Percentiles rank a stretch among this genome's conserved stretches.
Evolutionary conservation across 1,284 basidiomycete genomes (phyloP).

Genomic region (Ganoderma lucidum): DNA sequence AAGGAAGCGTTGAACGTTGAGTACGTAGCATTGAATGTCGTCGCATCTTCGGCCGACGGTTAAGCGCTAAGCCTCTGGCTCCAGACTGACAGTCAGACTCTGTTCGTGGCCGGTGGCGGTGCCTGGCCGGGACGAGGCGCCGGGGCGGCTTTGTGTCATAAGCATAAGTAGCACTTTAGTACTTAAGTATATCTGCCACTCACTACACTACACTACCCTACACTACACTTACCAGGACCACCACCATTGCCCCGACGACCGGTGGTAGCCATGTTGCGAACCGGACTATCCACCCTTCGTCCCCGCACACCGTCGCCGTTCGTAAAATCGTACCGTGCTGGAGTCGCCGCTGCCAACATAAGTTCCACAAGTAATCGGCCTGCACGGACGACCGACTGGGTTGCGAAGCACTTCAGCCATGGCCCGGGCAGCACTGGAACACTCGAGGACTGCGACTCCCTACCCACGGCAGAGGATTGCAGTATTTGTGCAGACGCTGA

Average conservation of each 20-base stretch:
- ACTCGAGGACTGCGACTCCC: conserved; percentile 1
- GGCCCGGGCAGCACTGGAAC: conserved; percentile 2
- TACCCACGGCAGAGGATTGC: background rate
- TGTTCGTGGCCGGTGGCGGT: background rate
- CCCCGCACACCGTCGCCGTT: background rate
- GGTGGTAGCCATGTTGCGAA: conserved; percentile 12
- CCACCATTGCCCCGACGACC: background rate
- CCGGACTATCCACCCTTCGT: conserved; percentile 2
- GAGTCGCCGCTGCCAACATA: conserved; percentile 1
- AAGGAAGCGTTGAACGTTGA: background rate
- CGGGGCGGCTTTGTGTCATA: conserved; percentile 10
- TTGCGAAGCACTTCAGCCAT: background rate
- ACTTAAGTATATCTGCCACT: background rate
- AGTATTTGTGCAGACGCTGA: background rate
- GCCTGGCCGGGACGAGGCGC: background rate
- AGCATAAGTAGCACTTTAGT: too few relatives aligned
- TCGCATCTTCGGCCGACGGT: background rate
- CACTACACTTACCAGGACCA: background rate
- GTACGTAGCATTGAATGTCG: background rate
- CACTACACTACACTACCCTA: background rate
- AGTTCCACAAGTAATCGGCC: background rate
- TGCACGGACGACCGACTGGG: background rate
- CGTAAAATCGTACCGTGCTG: background rate
- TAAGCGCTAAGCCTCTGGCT: background rate
- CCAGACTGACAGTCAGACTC: background rate